These are phyloP conservation scores for Styphnolobium japonicum DNA, from an alignment of 306 rosid genomes.

Conservation along the genomic window DNA sequence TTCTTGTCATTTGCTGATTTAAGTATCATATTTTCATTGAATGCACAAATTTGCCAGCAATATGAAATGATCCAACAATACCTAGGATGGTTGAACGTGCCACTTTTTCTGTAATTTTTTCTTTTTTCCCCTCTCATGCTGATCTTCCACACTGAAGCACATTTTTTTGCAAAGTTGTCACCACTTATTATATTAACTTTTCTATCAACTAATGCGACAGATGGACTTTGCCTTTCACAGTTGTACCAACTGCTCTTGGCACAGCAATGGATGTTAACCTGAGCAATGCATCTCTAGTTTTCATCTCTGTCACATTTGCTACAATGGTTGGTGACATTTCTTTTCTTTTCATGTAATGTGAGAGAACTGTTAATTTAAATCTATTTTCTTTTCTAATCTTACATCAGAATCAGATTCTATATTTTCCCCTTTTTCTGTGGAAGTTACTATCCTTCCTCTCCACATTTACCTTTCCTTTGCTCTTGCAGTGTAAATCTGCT, in stretches of 20 bases:
- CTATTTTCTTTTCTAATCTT: conserved; percentile 15
- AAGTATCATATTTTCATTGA: neutral
- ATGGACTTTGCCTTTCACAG: conserved; percentile 99
- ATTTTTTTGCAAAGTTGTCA: conserved; percentile 26
- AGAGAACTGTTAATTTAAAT: neutral
- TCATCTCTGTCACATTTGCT: conserved; percentile 95
- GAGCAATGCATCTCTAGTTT: conserved; percentile 97
- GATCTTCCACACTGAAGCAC: conserved; percentile 21
- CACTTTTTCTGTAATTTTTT: conserved; percentile 1
- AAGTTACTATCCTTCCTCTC: conserved; percentile 18
- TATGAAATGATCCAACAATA: neutral
- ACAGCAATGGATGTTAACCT: conserved; percentile 91
- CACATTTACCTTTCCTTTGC: conserved; percentile 15
- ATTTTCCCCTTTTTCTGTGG: neutral
- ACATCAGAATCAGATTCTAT: neutral
- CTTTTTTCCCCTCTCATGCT: neutral
- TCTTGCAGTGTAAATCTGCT: conserved; percentile 97
- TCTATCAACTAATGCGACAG: conserved; percentile 99
- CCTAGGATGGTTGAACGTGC: neutral
- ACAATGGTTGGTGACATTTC: conserved; percentile 80
- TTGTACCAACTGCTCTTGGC: conserved; percentile 98
- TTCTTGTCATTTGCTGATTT: neutral
- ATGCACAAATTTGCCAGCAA: neutral
- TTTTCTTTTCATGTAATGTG: conserved; percentile 18
- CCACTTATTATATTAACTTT: conserved; percentile 64